A percentile compares a stretch with the other conserved stretches of the same genome.
Conservation (phyloP, 495 filamentous ascomycete genomes). For the Talaromyces ruber region DNA sequence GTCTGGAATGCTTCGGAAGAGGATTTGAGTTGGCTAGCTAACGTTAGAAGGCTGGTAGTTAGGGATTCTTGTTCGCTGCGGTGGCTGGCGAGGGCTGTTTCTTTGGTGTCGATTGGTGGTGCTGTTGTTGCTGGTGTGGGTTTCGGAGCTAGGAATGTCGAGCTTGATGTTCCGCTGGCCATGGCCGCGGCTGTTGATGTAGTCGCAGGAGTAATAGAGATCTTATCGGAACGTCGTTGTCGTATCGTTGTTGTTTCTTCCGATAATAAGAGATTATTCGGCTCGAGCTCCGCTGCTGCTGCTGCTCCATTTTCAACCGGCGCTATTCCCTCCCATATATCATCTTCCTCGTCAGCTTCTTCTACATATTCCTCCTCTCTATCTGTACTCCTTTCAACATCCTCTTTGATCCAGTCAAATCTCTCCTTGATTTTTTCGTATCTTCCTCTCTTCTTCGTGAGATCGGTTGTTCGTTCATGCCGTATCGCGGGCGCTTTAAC, state of each 20-base stretch:
- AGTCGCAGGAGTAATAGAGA: conserved; percentile 3
- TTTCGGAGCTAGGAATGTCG: conserved; percentile 9
- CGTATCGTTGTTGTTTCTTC: neutral
- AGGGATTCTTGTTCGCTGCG: conserved; percentile 78
- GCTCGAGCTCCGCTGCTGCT: neutral
- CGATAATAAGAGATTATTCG: neutral
- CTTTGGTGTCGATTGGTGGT: conserved; percentile 29
- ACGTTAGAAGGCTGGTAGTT: conserved; percentile 65
- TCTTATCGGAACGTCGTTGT: conserved; percentile 14
- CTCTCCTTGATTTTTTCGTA: conserved; percentile 16
- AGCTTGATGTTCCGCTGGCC: conserved; percentile 10
- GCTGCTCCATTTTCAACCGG: neutral
- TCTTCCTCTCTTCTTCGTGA: conserved; percentile 55
- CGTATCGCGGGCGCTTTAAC: conserved; percentile 58
- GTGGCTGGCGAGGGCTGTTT: conserved; percentile 63
- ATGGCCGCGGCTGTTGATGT: conserved; percentile 10
- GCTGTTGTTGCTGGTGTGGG: conserved; percentile 10
- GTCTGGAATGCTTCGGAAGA: conserved; percentile 61
- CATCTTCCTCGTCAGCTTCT: neutral
- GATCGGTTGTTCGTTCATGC: conserved; percentile 57
- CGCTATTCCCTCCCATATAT: neutral
- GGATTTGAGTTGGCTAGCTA: conserved; percentile 71
- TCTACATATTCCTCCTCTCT: conserved; percentile 3
- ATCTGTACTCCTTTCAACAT: conserved; percentile 11
- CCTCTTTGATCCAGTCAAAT: conserved; percentile 9